Base-by-base conservation (phyloP, 129 eudicot species). In the Ambrosia trifida region DNA sequence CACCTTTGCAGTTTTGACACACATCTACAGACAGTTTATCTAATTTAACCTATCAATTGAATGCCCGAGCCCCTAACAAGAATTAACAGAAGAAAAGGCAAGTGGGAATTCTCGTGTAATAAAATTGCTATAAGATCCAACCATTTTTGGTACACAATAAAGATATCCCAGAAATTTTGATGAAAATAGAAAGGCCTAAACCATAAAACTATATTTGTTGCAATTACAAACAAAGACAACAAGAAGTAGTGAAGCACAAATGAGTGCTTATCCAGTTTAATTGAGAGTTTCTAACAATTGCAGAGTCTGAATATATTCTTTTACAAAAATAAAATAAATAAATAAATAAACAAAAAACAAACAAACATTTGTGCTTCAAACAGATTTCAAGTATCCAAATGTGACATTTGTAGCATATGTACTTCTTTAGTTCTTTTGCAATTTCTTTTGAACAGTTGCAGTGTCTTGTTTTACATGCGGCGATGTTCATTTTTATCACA, bases 401-500 rank as follows among this genome's bases (percentile, higher is more conserved):
- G 35, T 17, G 24, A 7, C 18, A 10, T 51, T 64, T 4, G 4
- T 64, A 65, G 41, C 54, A 1, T 43, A 20, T 24, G 47, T 30
- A 0, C 28, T 66, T 35, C 28, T 66, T 64, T 41, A 5, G 4
- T 66, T 35, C 28, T 66, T 64, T 41, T 12, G 4, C 31, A 41
- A 41, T 40, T 64, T 70, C 75, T 20, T 69, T 69, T 52, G 51
- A 38, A 38, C 53, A 20, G 19, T 35, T 35, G 51, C 11, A 18
- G 7, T 11, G 18, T 38, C 63, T 52, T 51, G 35, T 32, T 50
- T 33, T 10, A 24, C 28, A 24, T 24, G 28, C 0, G 28, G 28
- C 28, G 28, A 24, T 24, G 28, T 0, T 24, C 31, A 24, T 69
- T 16, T 68, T n/a, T 14, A 49, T 49, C 46, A 16, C 32, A 50